Base-by-base conservation (phyloP, 345 rosid species). In the Melastoma malabathricum region DNA sequence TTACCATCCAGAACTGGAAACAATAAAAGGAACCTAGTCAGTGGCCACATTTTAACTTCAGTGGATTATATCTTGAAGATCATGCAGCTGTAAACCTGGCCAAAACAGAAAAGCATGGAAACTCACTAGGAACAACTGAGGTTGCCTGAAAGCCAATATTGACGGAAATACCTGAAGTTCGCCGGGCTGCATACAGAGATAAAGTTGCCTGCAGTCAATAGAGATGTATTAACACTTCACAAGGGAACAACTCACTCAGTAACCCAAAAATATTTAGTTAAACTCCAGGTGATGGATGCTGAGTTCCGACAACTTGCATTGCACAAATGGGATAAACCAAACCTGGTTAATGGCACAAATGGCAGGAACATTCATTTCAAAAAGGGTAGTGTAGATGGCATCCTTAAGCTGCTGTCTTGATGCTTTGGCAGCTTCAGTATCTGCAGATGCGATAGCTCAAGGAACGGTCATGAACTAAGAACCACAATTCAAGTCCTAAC, bases 261-360 rank as follows among this genome's bases (percentile, higher is more conserved):
- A 34, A 34, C 41, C 41, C 41, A 9, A 34, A 34, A 34, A 34
- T 34, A 34, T 34, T 34, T 34, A 34, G 12, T 6, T 34, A 9
- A 34, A 34, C 12, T 34, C 12, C 41, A 8, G 41, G 0, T 9
- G 41, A 8, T 34, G 41, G 41, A 34, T 34, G 10, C 41, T 34
- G 41, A 34, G 41, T 34, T 34, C 12, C 41, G 9, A 34, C 12
- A 34, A 34, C 41, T 34, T 34, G 41, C 41, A 7, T 34, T 7
- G 9, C 44, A 34, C 29, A 51, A 43, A 43, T 16, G 41, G 41
- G n/a, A 22, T 15, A 46, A 65, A 47, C 7, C 29, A 45, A 38
- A 63, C 98, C 98, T 90, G 96, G 64, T 84, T 82, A 54, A 90
- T 55, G 43, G 98, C 84, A 78, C 89, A 90, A 39, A 90, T 82